These are phyloP conservation scores for Jatropha curcas DNA, from an alignment of 345 rosid species.

Conservation along the genomic window DNA sequence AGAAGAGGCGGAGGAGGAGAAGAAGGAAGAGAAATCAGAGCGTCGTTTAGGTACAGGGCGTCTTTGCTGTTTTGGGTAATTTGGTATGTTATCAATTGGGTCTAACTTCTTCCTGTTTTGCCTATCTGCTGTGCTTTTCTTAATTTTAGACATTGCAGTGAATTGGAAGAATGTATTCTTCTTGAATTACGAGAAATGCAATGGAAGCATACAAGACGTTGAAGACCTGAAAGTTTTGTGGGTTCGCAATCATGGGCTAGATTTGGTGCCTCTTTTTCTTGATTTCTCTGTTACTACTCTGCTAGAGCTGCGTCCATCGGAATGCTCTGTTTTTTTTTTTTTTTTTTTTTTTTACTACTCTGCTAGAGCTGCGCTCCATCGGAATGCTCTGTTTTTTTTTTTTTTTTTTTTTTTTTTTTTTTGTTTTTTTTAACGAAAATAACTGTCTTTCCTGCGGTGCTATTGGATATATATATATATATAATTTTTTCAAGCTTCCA, in stretches of 20 bases:
- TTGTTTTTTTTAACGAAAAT: too few relatives aligned
- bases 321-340: neutral
- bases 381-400: too few relatives aligned
- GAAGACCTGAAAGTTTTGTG: neutral
- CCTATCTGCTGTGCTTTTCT: neutral
- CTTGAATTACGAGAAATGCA: neutral
- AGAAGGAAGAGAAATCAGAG: slow-evolving; percentile 35
- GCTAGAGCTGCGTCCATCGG: neutral
- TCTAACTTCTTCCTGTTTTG: slow-evolving; percentile 1
- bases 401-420: too few relatives aligned
- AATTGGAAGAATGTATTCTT: neutral
- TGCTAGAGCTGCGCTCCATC: too few relatives aligned
- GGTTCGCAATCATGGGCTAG: neutral
- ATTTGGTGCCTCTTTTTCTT: neutral
- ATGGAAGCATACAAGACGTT: neutral
- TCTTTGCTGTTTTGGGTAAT: slow-evolving; percentile 25
- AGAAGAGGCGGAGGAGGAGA: neutral
- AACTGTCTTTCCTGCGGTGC: neutral
- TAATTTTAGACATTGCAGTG: slow-evolving; percentile 19
- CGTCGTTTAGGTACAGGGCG: slow-evolving; percentile 35
- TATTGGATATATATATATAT: neutral
- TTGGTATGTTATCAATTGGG: slow-evolving; percentile 26
- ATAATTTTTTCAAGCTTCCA: too few relatives aligned
- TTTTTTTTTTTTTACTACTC: too few relatives aligned
- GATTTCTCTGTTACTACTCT: neutral